Percentiles rank a stretch among this genome's conserved stretches.
Evolutionary conservation across 768 basidiomycete species (phyloP).

Genomic region (Podaxis sp.): DNA sequence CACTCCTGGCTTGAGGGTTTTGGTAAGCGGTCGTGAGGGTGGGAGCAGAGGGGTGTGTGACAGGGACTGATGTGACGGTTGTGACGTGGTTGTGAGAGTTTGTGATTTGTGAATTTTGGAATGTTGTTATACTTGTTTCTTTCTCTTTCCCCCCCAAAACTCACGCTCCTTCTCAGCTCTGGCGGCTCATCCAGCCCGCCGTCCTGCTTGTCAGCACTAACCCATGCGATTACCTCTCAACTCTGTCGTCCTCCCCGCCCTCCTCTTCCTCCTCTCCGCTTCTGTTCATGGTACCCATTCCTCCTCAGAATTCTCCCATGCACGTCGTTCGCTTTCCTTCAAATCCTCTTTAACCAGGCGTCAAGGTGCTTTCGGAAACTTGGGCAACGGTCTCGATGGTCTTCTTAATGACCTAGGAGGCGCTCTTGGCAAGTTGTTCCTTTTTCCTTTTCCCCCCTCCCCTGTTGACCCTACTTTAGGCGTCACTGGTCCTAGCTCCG

Average conservation of each 20-base stretch:
- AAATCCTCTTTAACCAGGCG: background rate
- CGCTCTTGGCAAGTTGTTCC: background rate
- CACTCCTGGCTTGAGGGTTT: no score
- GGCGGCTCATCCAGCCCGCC: conserved; percentile 23
- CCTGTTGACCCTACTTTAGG: background rate
- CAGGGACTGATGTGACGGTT: background rate
- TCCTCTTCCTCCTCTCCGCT: conserved; percentile 22
- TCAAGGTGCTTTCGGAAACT: conserved; percentile 1
- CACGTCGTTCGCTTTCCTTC: conserved; percentile 26
- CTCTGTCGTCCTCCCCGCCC: conserved; percentile 23
- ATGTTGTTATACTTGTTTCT: conserved; percentile 3
- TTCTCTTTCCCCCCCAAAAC: conserved; percentile 8
- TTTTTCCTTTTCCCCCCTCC: background rate
- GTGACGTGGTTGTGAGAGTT: background rate
- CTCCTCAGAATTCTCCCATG: conserved; percentile 27
- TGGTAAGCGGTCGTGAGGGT: no score
- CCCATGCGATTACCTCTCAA: conserved; percentile 27
- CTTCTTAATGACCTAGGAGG: background rate
- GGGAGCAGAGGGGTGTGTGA: background rate
- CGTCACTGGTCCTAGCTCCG: background rate
- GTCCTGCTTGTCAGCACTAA: conserved; percentile 22
- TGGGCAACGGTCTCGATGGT: background rate
- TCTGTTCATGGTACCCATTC: conserved; percentile 34
- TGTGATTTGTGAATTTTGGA: conserved; percentile 6
- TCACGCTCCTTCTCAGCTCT: conserved; percentile 36